Evolutionary conservation across 495 filamentous ascomycete genomes (phyloP), one percentile per base, ranked within the genome.

Genomic region (Neurospora tetraspora): DNA sequence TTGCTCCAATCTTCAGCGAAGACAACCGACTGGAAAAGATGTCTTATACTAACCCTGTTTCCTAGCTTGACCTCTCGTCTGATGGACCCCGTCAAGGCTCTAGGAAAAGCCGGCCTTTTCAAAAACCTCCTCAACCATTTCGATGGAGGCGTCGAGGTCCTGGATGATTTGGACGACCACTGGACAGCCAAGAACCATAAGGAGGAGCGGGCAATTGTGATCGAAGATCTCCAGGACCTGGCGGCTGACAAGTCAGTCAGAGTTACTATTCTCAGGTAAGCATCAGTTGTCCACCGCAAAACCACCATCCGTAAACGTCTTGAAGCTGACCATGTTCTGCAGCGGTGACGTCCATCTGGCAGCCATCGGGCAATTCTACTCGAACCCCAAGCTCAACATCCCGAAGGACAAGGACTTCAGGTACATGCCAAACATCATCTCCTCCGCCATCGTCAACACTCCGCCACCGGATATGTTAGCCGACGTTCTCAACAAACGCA

Each of bases 111-210:
- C 68, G 94, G 94, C 8, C 81, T 96, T 78, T 86, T 98, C 59
- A 92, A 93, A 38, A 81, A 89, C 8, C 86, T 98, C 68, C 83
- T 97, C 20, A 98, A 97, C 81, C 92, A 89, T 71, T 93, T 96
- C 77, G 94, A 97, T 77, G 94, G 93, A 70, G 94, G 93, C 59
- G 92, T 97, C 7, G 96, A 98, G 81, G 92, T 99, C 18, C 86
- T 97, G 37, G 96, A 98, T 81, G 93, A 96, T 78, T 84, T 96
- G 11, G 92, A 94, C 75, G 96, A 99, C 80, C 95, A 98, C 78
- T 99, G 96, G 96, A 97, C 96, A 4, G 94, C 96, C 27, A 96
- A 93, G 76, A 91, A 94, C 77, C 93, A 97, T 81, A 98, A 98
- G 78, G 81, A 84, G 12, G 96, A 99, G 82, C 88, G 96, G 39